Evolutionary conservation across 192 early-diverging fungal genomes (phyloP), one percentile per base, ranked within the genome.

Genomic region (Kappamyces sp.): DNA sequence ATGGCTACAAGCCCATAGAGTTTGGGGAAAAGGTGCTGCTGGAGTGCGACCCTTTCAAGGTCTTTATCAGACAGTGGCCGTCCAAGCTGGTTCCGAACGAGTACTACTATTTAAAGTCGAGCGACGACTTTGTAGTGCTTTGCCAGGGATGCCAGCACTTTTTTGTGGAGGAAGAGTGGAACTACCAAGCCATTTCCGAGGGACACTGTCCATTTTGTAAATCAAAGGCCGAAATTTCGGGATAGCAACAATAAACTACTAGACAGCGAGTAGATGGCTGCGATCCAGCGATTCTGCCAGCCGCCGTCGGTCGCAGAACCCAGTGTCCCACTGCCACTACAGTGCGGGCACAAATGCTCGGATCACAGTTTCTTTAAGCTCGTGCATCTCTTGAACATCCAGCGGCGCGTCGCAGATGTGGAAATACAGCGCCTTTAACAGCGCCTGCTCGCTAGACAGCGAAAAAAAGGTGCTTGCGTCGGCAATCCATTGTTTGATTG

Each of bases 141-240:
- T 82, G 80, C 44, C 58, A 64, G 8, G 35, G 36, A 3, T 82
- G 80, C 51, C 60, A 66, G 55, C 68, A 72, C 40, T 82, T 82
- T 53, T 80, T 82, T 47, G 53, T 74, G 48, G 71, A 74, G 39
- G 78, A 79, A 47, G 80, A 82, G 59, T 82, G 78, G 77, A 63
- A 66, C 32, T 78, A 73, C 58, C 71, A 77, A 49, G 50, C 73
- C 36, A 47, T 82, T 9, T 51, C 66, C 23, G 51, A 76, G 23
- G 74, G 75, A 33, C 40, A 58, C 2, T 82, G 80, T 51, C 64
- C 74, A 15, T 82, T 82, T 51, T 82, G 80, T 60, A 42, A 67
- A 3, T 31, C 39, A 2, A 57, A 57, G 41, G 41, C 38, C 38
- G 23, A 41, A 32, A 57, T 57, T 57, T 6, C 33, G 5, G 13